phyloP scores from a whole-genome alignment of 2,329 filamentous ascomycete genomes.

The Phialophora tarda region DNA sequence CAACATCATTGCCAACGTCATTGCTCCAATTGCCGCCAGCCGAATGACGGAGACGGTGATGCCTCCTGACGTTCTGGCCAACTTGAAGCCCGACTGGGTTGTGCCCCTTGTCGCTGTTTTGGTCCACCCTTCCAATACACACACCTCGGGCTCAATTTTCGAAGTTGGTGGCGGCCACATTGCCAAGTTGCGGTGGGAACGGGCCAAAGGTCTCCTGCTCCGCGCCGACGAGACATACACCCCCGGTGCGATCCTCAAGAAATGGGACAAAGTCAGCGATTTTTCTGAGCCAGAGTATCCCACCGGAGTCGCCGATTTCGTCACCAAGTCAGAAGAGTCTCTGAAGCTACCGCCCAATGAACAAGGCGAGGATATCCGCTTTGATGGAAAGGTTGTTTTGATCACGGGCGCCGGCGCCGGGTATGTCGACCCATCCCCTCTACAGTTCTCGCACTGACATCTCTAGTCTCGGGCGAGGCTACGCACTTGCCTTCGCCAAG shows the following conservation, averaged over 20 bases:
- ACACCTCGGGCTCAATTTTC: conserved; percentile 87
- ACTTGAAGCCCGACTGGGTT: conserved; percentile 90
- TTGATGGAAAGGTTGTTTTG: conserved; percentile 82
- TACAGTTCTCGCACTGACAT: conserved; percentile 34
- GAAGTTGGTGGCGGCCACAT: conserved; percentile 92
- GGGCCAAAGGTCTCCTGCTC: conserved; percentile 83
- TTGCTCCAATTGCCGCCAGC: conserved; percentile 92
- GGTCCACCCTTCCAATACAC: conserved; percentile 80
- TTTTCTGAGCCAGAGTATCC: conserved; percentile 86
- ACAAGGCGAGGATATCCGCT: conserved; percentile 74
- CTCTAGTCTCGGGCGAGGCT: conserved; percentile 80
- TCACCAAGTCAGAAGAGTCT: conserved; percentile 82
- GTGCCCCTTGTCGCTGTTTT: conserved; percentile 90
- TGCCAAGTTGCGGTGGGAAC: conserved; percentile 94
- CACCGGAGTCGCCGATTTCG: conserved; percentile 82
- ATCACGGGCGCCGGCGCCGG: conserved; percentile 87
- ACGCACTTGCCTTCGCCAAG: conserved; percentile 85
- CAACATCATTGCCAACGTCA: conserved; percentile 94
- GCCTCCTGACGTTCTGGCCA: conserved; percentile 87
- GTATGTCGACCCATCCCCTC: conserved; percentile 48
- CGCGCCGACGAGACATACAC: conserved; percentile 89
- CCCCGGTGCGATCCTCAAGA: conserved; percentile 81
- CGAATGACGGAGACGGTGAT: conserved; percentile 95
- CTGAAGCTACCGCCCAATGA: conserved; percentile 76
- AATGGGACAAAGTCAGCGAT: conserved; percentile 87